Percentiles rank a stretch among this genome's conserved stretches.
Conservation (phyloP, 2,329 filamentous ascomycete species). For the Orbilia brochopaga region DNA sequence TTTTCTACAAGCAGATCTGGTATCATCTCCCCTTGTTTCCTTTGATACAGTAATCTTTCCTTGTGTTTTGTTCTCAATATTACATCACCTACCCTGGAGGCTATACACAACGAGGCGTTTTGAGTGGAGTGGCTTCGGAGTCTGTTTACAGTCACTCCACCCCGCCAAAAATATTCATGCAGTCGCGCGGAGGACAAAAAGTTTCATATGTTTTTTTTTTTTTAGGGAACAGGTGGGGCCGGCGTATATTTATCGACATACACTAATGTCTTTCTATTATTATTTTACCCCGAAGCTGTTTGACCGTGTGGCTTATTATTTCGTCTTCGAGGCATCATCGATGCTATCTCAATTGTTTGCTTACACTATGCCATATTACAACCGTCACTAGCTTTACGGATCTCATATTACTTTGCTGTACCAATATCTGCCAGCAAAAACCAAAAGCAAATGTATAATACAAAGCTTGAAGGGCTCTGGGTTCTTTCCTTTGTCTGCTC, state of each 20-base stretch:
- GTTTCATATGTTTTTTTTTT: conserved; percentile 11
- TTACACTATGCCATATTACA: background rate
- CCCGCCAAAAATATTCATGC: background rate
- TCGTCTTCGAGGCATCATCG: background rate
- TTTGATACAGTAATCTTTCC: conserved; percentile 8
- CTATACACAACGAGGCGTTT: conserved; percentile 5
- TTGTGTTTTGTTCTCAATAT: background rate
- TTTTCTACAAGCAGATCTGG: conserved; percentile 12
- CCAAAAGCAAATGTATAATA: conserved; percentile 3
- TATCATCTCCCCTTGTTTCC: background rate
- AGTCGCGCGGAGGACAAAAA: background rate
- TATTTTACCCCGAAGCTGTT: conserved; percentile 11
- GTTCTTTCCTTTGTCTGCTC: background rate
- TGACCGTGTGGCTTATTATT: background rate
- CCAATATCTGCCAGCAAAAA: background rate
- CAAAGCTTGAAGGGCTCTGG: background rate
- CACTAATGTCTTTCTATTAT: conserved; percentile 34
- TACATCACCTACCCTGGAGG: background rate
- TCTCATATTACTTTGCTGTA: background rate
- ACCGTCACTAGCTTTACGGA: background rate
- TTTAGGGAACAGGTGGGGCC: conserved; percentile 5
- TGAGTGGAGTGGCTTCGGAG: background rate
- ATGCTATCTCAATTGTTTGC: background rate
- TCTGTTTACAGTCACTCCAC: background rate
- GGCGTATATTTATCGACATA: conserved; percentile 30